Base-by-base conservation (phyloP, 306 rosid species). In the Trifolium repens region DNA sequence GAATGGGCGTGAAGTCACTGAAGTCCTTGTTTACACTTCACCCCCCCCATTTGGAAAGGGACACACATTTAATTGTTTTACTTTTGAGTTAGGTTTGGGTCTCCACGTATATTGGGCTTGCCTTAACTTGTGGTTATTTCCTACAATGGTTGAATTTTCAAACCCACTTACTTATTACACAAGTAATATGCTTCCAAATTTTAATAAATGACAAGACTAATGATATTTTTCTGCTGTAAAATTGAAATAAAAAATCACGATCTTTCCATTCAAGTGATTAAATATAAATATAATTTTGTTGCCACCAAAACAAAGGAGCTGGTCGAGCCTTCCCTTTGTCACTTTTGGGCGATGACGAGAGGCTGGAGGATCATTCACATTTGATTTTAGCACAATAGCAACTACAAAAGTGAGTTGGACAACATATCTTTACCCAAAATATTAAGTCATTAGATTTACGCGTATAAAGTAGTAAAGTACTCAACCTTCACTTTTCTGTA, bases 31-130 rank as follows among this genome's bases (percentile, higher is more conserved):
- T 46, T 46, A 46, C 15, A 46, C 52, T 15, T 12, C 50, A 44
- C 50, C 15, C 1, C 15, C 1, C 50, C n/a, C 52, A 46, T 46
- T 13, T 46, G 7, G 52, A 46, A 46, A 46, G 16, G n/a, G 52
- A 46, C 52, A 46, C 52, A 46, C 52, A 46, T 46, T 46, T 46
- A 46, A 46, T 13, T 46, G 65, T 50, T 75, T 50, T 50, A 50
- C 16, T 50, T n/a, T 50, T 50, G 17, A n/a, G 55, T 50, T 50
- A n/a, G 9, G 9, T 50, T n/a, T 46, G 7, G 52, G 5, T 12
- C 16, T 6, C 4, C 55, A 49, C 55, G 19, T 49, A 49, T 47
- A 7, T 49, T 49, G 19, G 8, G 19, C 8, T 14, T 5, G 19
- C 8, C 54, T 49, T 49, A 49, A 49, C 19, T 49, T 49, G 55